Evolutionary conservation across 1,139 yeast species (phyloP), one percentile per base, ranked within the genome.

Genomic region (Starmera stellimalicola): DNA sequence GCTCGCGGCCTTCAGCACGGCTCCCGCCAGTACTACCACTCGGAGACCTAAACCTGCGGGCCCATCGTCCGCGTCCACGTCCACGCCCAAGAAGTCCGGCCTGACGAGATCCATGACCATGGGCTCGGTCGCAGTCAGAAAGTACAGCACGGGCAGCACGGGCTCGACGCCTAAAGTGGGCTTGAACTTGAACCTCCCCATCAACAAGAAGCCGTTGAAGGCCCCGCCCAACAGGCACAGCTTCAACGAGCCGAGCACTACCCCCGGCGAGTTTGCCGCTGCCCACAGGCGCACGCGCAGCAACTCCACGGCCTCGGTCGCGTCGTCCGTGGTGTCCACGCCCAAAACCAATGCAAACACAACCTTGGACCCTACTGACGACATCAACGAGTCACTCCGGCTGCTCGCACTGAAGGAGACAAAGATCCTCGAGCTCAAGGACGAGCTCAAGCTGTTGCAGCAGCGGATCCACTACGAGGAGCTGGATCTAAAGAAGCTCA

Each of bases 321-420:
- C 19, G 11, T 11, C n/a, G 7, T 28, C 30, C 3, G 9, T 18
- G 5, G 23, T 14, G 5, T 18, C 30, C 6, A 10, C 15, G 7
- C 9, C 23, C 8, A 19, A 8, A 8, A 19, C 25, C 11, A 14
- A n/a, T 6, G 25, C 25, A 7, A 14, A n/a, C 36, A 12, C 27
- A 9, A 26, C 23, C 7, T 28, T 38, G 9, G 35, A 36, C 5
- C 37, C 32, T 17, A 41, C 35, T 17, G 52, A 46, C 22, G 70
- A 62, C 15, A 59, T 75, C 9, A 74, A 72, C 37, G 74, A 70
- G n/a, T 74, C 73, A 37, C 55, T 77, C 31, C 55, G 81, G 37
- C 51, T 68, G 11, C 54, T 77, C 35, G 83, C 83, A 0, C 54
- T 73, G 25, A 76, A 73, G 44, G 84, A 77, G 47, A 73, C 75